Conservation (phyloP, 495 filamentous ascomycete species). For the Jackrogersella minutella region DNA sequence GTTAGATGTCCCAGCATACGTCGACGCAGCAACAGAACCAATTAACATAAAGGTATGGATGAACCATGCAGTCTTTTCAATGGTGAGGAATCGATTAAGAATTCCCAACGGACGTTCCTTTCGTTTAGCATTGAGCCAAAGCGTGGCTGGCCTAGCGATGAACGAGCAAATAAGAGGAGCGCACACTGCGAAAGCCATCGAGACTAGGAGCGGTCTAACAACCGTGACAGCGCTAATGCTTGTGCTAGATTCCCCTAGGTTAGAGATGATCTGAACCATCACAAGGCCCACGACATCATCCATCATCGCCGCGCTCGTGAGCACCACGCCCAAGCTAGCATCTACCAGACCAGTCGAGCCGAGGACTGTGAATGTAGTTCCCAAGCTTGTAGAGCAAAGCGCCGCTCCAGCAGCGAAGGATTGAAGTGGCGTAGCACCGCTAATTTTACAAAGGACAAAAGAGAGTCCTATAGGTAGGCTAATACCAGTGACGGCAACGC, state of each 20-base stretch:
- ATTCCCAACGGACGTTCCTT: not conserved
- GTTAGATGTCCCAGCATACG: conserved; percentile 71
- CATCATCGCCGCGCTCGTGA: conserved; percentile 78
- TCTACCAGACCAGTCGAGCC: conserved; percentile 60
- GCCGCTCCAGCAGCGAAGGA: conserved; percentile 80
- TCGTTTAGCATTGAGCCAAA: not conserved
- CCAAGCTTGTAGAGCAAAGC: conserved; percentile 77
- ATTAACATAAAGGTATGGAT: conserved; percentile 59
- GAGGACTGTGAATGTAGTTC: conserved; percentile 81
- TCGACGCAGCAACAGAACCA: conserved; percentile 62
- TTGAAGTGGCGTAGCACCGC: conserved; percentile 59
- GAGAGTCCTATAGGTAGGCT: conserved; percentile 71
- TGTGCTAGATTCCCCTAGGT: conserved; percentile 44
- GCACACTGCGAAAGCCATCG: conserved; percentile 61
- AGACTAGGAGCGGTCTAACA: conserved; percentile 66
- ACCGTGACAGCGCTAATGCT: conserved; percentile 39
- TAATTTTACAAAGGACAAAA: conserved; percentile 58
- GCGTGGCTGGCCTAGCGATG: conserved; percentile 47
- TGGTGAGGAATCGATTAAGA: not conserved
- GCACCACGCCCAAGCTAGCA: conserved; percentile 73
- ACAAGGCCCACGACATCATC: conserved; percentile 86
- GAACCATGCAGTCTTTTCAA: conserved; percentile 47
- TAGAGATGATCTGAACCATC: conserved; percentile 72
- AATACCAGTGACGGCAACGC: conserved; percentile 71
- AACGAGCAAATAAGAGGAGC: conserved; percentile 57